Evolutionary conservation across 495 filamentous ascomycete genomes (phyloP).

Genomic region (Cercophora samala): DNA sequence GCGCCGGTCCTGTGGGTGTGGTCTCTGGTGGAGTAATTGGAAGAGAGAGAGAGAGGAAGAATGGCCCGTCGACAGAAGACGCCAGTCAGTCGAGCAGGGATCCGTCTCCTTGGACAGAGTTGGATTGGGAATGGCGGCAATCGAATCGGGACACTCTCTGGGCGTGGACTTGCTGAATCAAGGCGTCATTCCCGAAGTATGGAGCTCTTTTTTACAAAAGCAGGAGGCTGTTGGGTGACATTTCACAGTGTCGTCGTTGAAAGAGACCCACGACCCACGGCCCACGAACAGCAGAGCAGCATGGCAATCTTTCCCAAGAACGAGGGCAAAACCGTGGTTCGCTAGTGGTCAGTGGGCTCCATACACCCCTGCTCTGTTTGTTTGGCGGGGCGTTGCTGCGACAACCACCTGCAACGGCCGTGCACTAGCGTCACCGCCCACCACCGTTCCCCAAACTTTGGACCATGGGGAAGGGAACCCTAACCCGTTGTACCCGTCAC

Average conservation of each 20-base stretch:
- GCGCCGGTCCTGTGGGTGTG: not conserved
- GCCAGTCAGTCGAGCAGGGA: not conserved
- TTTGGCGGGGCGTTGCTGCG: conserved; percentile 32
- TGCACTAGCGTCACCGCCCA: not conserved
- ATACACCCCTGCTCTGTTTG: conserved; percentile 20
- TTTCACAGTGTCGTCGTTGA: not conserved
- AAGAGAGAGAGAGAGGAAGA: not conserved
- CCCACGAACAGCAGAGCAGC: not conserved
- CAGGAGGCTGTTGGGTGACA: not conserved
- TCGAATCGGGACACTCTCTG: not conserved
- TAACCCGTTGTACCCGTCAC: conserved; percentile 16
- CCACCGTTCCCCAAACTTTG: not conserved
- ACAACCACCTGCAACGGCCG: conserved; percentile 8
- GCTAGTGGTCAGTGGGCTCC: conserved; percentile 18
- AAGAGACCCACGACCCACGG: not conserved
- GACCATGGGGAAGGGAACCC: conserved; percentile 3
- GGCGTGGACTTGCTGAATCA: not conserved
- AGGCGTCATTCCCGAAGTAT: not conserved
- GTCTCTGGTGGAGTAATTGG: not conserved
- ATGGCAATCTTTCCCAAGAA: not conserved
- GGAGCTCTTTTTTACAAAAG: not conserved
- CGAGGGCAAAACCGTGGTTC: conserved; percentile 14
- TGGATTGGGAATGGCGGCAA: not conserved
- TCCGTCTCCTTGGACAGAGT: not conserved
- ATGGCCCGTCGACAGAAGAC: not conserved